phyloP scores from a whole-genome alignment of 169 alveolate species.

The Cryptosporidium sp. region DNA sequence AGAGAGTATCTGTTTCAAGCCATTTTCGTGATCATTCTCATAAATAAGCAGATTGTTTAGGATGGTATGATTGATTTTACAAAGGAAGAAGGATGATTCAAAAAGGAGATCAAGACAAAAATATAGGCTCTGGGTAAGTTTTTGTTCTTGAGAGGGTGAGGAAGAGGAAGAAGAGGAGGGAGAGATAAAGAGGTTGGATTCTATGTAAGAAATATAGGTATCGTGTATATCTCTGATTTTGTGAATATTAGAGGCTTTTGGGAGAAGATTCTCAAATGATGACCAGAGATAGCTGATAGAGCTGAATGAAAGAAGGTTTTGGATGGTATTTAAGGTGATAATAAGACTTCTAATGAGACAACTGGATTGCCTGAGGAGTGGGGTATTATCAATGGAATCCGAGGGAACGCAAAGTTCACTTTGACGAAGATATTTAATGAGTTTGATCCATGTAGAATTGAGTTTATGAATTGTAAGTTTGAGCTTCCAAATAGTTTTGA shows the following conservation, averaged over 20 bases:
- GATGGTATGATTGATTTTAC: constrained; percentile 1
- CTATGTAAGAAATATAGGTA: constrained; percentile 4
- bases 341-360: constrained; percentile 37
- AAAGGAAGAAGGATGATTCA: constrained; percentile 25
- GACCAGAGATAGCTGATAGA: constrained; percentile 46
- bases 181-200: constrained; percentile 36
- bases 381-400: background rate
- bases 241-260: background rate
- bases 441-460: constrained; percentile 11
- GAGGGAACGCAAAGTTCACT: background rate
- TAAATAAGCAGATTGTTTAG: background rate
- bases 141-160: constrained; percentile 1
- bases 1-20: background rate
- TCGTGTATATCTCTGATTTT: constrained; percentile 11
- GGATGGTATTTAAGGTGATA: constrained; percentile 8
- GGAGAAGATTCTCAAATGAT: background rate
- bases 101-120: constrained; percentile 41
- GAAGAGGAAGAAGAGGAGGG: background rate
- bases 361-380: constrained; percentile 21
- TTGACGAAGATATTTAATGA: constrained; percentile 16
- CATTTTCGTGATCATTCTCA: background rate
- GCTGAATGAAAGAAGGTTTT: constrained; percentile 9
- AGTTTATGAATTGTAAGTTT: constrained; percentile 9
- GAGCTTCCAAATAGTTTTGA: constrained; percentile 32
- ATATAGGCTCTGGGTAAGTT: constrained; percentile 2